These are phyloP conservation scores for Wickerhamomyces hampshirensis DNA, from an alignment of 805 yeast genomes.

Conservation along the genomic window DNA sequence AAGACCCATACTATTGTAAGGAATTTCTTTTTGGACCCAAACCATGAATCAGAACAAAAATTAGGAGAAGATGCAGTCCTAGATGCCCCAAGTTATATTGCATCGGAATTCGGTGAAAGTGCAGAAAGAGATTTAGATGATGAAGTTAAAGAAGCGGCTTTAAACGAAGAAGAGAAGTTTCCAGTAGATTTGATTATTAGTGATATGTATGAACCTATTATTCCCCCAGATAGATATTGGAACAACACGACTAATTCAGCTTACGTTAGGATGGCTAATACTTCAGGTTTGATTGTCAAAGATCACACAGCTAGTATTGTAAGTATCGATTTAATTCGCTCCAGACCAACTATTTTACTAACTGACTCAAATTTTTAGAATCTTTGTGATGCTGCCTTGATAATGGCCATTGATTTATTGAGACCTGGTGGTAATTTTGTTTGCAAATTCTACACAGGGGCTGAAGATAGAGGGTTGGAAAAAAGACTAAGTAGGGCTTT, in stretches of 20 bases:
- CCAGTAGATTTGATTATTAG: conserved; percentile 68
- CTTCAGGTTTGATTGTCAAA: conserved; percentile 72
- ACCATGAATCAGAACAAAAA: neutral
- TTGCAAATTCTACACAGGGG: conserved; percentile 82
- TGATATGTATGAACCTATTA: conserved; percentile 76
- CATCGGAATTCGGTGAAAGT: conserved; percentile 22
- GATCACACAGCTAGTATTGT: conserved; percentile 83
- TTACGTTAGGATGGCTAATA: conserved; percentile 88
- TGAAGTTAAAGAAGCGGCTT: conserved; percentile 3
- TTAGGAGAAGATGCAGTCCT: conserved; percentile 10
- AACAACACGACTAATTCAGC: conserved; percentile 71
- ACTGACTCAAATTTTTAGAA: conserved; percentile 42
- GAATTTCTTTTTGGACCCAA: conserved; percentile 35
- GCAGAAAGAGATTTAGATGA: conserved; percentile 8
- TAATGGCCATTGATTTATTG: conserved; percentile 67
- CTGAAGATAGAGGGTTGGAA: conserved; percentile 67
- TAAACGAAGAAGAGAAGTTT: conserved; percentile 6
- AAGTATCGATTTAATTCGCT: conserved; percentile 21
- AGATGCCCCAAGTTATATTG: conserved; percentile 26
- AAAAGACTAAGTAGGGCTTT: conserved; percentile 54
- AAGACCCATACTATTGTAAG: conserved; percentile 55
- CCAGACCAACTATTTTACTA: conserved; percentile 3
- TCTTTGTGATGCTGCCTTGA: conserved; percentile 84
- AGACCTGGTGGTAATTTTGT: conserved; percentile 68
- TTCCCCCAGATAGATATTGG: conserved; percentile 47